phyloP scores from a whole-genome alignment of 305 asterid genomes.

The Nicotiana rustica region DNA sequence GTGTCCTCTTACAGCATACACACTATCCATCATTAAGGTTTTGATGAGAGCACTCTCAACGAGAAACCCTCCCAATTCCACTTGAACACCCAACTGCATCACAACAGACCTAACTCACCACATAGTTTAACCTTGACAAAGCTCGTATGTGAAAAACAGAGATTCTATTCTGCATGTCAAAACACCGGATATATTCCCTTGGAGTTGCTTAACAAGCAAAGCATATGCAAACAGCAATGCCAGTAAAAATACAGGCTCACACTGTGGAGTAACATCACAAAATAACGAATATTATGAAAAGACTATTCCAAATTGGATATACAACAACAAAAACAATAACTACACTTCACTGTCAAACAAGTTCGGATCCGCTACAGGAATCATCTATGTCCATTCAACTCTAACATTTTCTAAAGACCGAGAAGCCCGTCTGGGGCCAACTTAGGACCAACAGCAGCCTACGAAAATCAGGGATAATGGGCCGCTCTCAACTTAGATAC shows the following conservation, averaged over 20 bases:
- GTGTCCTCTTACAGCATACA: constrained; percentile 5
- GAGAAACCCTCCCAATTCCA: background rate
- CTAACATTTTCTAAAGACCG: background rate
- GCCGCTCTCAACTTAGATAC: no score
- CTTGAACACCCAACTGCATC: constrained; percentile 1
- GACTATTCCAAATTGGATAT: background rate
- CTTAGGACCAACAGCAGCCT: no score
- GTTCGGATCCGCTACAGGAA: background rate
- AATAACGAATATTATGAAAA: background rate
- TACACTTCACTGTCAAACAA: constrained; percentile 1
- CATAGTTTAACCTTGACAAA: constrained; percentile 6
- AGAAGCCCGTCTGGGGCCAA: no score
- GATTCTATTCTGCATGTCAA: background rate
- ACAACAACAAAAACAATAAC: background rate
- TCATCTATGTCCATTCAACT: background rate
- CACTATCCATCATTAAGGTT: background rate
- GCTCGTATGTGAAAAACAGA: background rate
- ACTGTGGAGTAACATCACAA: constrained; percentile 1
- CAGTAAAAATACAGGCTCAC: background rate
- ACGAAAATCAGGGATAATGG: no score
- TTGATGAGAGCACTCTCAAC: background rate
- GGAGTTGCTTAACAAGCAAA: background rate
- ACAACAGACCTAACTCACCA: constrained; percentile 19
- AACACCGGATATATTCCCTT: background rate
- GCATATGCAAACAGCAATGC: background rate